Percentiles rank a stretch among this genome's conserved stretches.
These are phyloP conservation scores for Piromyces finnis DNA, from an alignment of 192 early-diverging fungal genomes.

Conservation along the genomic window DNA sequence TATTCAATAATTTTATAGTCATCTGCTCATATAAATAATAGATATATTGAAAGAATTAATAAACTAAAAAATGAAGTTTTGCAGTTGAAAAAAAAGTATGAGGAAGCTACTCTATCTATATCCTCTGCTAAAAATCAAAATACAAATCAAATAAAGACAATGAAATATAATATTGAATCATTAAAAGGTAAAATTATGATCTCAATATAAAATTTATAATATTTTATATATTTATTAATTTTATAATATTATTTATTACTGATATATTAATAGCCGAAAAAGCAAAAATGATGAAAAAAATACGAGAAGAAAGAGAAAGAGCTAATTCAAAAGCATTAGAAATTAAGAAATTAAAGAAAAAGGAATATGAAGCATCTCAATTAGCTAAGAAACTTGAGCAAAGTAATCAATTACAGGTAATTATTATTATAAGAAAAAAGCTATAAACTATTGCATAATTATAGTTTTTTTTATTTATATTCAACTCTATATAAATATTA, in stretches of 20 bases:
- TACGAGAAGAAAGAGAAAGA: slow-evolving; percentile 43
- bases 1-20: slow-evolving; percentile 4
- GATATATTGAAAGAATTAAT: slow-evolving; percentile 39
- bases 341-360: slow-evolving; percentile 32
- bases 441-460: too few relatives aligned
- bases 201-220: not conserved
- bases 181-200: slow-evolving; percentile 42
- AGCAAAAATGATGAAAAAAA: slow-evolving; percentile 49
- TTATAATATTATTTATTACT: too few relatives aligned
- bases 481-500: too few relatives aligned
- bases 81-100: slow-evolving; percentile 30
- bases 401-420: slow-evolving; percentile 26
- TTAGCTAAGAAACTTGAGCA: slow-evolving; percentile 28
- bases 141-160: slow-evolving; percentile 36
- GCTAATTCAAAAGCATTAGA: slow-evolving; percentile 35
- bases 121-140: slow-evolving; percentile 20
- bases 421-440: too few relatives aligned
- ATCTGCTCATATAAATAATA: slow-evolving; percentile 4
- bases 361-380: slow-evolving; percentile 26
- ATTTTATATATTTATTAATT: not conserved
- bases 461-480: too few relatives aligned
- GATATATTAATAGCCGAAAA: slow-evolving; percentile 43
- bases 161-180: slow-evolving; percentile 46
- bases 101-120: slow-evolving; percentile 25
- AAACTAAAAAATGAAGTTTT: slow-evolving; percentile 26